A percentile compares a stretch with the other conserved stretches of the same genome.
Conservation (phyloP, 345 rosid species). For the Garcia nutans region DNA sequence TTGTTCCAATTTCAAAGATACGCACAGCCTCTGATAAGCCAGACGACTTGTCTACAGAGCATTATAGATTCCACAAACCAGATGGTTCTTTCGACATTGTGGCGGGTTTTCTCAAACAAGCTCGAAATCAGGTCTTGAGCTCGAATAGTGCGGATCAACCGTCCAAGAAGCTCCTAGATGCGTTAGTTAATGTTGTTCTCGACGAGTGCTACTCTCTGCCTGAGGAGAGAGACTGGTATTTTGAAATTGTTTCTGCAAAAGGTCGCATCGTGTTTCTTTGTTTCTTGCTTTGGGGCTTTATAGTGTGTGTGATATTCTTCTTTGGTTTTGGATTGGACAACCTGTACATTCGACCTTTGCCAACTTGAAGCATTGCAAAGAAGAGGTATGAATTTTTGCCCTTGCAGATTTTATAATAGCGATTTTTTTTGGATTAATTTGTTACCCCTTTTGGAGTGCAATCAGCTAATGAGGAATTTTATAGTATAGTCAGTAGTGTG, state of each 20-base stretch:
- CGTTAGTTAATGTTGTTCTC: conserved; percentile 21
- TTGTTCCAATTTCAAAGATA: conserved; percentile 20
- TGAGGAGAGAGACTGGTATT: conserved; percentile 24
- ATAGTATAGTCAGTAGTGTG: background rate
- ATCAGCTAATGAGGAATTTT: background rate
- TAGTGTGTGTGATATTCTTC: conserved; percentile 13
- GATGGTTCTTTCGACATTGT: conserved; percentile 21
- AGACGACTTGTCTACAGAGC: conserved; percentile 8
- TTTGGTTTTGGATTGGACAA: conserved; percentile 5
- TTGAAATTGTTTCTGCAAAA: conserved; percentile 19
- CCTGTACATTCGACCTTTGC: conserved; percentile 24
- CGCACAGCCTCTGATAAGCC: background rate
- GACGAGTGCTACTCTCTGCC: conserved; percentile 27
- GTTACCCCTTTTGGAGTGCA: background rate
- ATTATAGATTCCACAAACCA: conserved; percentile 1
- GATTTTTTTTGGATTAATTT: background rate
- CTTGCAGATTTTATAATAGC: background rate
- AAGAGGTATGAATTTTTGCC: conserved; percentile 8
- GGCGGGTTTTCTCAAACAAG: conserved; percentile 28
- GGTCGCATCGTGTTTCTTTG: conserved; percentile 11
- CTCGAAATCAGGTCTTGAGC: conserved; percentile 24
- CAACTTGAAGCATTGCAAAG: conserved; percentile 27
- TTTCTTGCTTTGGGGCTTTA: conserved; percentile 31
- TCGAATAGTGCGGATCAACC: conserved; percentile 24
- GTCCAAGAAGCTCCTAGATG: conserved; percentile 39